A percentile compares a stretch with the other conserved stretches of the same genome.
Evolutionary conservation across 108 stramenopile species (phyloP).

Genomic region (Pseudonitzschia multistriata): DNA sequence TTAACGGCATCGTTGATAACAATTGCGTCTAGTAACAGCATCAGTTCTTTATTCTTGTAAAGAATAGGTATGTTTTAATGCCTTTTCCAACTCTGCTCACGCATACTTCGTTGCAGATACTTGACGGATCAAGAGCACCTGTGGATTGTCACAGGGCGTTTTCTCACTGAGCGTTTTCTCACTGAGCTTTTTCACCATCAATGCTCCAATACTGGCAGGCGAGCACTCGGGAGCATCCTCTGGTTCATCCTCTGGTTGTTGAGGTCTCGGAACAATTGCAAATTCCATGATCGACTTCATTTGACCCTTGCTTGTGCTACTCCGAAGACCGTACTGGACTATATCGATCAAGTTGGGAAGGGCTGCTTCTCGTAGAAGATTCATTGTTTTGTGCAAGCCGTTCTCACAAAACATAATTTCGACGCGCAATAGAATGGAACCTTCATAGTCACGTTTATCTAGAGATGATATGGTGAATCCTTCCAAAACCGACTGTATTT

Average conservation of each 20-base stretch:
- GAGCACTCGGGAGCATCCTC: slow-evolving; percentile 9
- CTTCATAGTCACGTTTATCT: slow-evolving; percentile 51
- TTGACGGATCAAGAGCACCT: slow-evolving; percentile 33
- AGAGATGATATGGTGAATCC: slow-evolving; percentile 74
- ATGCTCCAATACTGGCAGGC: slow-evolving; percentile 14
- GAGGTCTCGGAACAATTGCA: slow-evolving; percentile 33
- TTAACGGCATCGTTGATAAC: no score
- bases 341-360: slow-evolving; percentile 43
- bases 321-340: slow-evolving; percentile 74
- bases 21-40: no score
- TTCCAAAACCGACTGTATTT: slow-evolving; percentile 60
- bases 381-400: slow-evolving; percentile 59
- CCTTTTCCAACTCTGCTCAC: neutral
- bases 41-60: no score
- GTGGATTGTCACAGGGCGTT: slow-evolving; percentile 10
- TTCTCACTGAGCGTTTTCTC: slow-evolving; percentile 7
- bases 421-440: slow-evolving; percentile 64
- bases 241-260: slow-evolving; percentile 13
- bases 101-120: slow-evolving; percentile 30
- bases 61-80: neutral
- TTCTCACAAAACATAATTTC: slow-evolving; percentile 65
- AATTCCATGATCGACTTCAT: slow-evolving; percentile 45
- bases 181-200: slow-evolving; percentile 15
- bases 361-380: slow-evolving; percentile 55
- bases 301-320: slow-evolving; percentile 31